A percentile compares a stretch with the other conserved stretches of the same genome.
Evolutionary conservation across 2,329 filamentous ascomycete species (phyloP).

Genomic region (Pseudopyricularia javanii): DNA sequence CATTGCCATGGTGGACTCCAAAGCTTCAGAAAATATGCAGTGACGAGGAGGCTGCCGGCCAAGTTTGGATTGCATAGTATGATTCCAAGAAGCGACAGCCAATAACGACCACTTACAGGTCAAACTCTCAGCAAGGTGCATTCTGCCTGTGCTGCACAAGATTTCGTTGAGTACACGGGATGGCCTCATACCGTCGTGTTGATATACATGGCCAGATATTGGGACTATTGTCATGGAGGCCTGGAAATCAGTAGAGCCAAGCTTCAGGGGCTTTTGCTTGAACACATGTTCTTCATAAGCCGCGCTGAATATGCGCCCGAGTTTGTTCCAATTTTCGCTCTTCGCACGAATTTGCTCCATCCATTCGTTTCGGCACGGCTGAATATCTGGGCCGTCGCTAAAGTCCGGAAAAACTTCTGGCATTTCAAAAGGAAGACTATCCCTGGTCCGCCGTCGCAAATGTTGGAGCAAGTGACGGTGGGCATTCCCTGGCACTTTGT

Average conservation of each 20-base stretch:
- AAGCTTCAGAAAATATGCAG: background rate
- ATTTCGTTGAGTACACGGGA: background rate
- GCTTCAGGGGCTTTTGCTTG: background rate
- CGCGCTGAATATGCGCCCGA: background rate
- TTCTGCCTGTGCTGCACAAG: background rate
- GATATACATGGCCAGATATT: background rate
- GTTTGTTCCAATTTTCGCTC: background rate
- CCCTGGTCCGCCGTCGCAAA: background rate
- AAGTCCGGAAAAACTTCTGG: background rate
- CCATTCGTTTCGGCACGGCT: background rate
- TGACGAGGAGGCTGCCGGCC: no score
- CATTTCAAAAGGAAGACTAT: background rate
- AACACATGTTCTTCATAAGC: background rate
- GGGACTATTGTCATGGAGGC: slow-evolving; percentile 1
- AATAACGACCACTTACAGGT: background rate
- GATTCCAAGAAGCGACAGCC: no score
- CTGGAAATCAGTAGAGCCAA: background rate
- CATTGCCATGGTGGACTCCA: background rate
- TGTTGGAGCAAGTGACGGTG: background rate
- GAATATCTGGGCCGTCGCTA: background rate
- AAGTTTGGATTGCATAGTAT: no score
- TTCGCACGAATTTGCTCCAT: background rate
- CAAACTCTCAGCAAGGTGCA: background rate
- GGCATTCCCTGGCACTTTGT: background rate
- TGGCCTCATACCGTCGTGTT: background rate